These are phyloP conservation scores for Aureobasidium sp. DNA, from an alignment of 2,329 filamentous ascomycete genomes.

Conservation along the genomic window DNA sequence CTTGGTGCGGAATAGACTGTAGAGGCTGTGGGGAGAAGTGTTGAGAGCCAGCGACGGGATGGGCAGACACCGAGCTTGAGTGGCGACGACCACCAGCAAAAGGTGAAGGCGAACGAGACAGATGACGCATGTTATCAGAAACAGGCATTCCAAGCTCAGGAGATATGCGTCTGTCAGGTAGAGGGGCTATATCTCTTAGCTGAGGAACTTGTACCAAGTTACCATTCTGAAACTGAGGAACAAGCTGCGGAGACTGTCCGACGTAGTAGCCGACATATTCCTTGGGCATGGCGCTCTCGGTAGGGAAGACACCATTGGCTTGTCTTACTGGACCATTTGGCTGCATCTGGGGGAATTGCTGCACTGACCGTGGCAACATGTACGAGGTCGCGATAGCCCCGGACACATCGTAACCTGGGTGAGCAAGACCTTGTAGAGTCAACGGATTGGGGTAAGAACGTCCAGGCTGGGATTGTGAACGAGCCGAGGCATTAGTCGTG, in stretches of 20 bases:
- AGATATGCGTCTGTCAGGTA: constrained; percentile 32
- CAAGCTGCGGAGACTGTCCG: constrained; percentile 35
- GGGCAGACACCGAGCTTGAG: constrained; percentile 25
- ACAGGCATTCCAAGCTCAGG: constrained; percentile 33
- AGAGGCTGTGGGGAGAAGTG: constrained; percentile 13
- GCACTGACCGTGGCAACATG: constrained; percentile 24
- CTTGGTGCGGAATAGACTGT: not conserved
- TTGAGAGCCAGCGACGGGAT: constrained; percentile 3
- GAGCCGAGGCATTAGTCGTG: constrained; percentile 30
- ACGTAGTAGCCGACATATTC: constrained; percentile 46
- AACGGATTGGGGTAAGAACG: constrained; percentile 36
- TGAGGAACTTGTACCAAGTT: constrained; percentile 25
- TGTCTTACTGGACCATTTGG: constrained; percentile 14
- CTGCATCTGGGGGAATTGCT: constrained; percentile 22
- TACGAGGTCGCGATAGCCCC: constrained; percentile 27
- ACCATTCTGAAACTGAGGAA: constrained; percentile 26
- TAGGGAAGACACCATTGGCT: constrained; percentile 14
- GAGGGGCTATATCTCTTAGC: constrained; percentile 32
- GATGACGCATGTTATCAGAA: constrained; percentile 28
- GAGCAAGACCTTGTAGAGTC: constrained; percentile 30
- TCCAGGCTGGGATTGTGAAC: constrained; percentile 45
- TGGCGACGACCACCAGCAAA: constrained; percentile 37
- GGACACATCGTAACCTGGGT: constrained; percentile 34
- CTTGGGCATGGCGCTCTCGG: constrained; percentile 36
- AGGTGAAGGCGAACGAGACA: constrained; percentile 42